Base-by-base conservation (phyloP, 148 eudicot genomes). In the Hydrangea macrophylla region DNA sequence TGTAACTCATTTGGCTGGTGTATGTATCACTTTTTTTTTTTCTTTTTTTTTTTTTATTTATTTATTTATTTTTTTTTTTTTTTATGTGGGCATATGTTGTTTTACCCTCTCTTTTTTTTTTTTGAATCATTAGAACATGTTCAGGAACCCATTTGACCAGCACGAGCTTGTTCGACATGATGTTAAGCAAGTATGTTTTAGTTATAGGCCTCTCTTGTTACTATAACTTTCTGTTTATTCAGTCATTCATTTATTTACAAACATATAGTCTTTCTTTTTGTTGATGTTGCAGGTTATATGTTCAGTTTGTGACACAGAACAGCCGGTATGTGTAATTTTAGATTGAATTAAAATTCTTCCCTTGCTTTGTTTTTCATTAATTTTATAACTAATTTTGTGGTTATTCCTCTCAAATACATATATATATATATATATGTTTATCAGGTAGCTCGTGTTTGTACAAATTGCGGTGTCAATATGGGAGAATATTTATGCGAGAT, bases 281-380 rank as follows among this genome's bases (percentile, higher is more conserved):
- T 39, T 59, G 33, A 4, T 73, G 9, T 65, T 79, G 59, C 82
- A 95, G 97, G 96, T 91, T 60, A 80, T 91, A 58, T 95, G 99
- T 79, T 79, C 86, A 61, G 92, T 95, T 50, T 95, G 97, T 79
- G 99, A 95, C 74, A 91, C 99, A 61, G 99, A 95, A 71, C 97
- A 95, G 73, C 97, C 92, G 33, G 96, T 90, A 75, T 74, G 87
- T 83, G 33, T 67, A 11, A n/a, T 76, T 53, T 66, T 64, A 27
- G 26, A 58, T 57, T 67, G 31, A 68, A 2, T 68, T 51, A 30
- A 42, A 68, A 53, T 24, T 42, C 62, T 80, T 69, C 12, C 36
- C 48, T 22, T n/a, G 56, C 36, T 60, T 32, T 44, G 62, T 55
- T 15, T 67, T 55, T 48, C 37, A 36, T 4, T 8, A 33, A 45